Base-by-base conservation (phyloP, 768 basidiomycete genomes). In the Pulveroboletus sp. region DNA sequence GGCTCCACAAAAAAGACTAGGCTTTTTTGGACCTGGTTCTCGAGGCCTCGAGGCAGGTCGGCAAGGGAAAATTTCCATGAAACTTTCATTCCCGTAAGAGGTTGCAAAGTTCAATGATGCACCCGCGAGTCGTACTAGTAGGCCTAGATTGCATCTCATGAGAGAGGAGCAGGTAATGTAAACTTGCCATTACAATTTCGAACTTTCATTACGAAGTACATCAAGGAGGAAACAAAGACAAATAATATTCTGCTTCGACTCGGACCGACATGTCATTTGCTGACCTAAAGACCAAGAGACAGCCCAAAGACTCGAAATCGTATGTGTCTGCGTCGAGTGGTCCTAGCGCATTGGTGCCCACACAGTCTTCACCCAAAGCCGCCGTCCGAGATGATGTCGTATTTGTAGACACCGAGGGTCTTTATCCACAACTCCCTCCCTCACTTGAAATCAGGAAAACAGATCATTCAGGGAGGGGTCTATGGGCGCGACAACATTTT, bases 391-490 rank as follows among this genome's bases (percentile, higher is more conserved):
- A 49, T 39, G 45, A 52, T 9, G 14, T 25, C 14, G 38, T 42
- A 27, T 29, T 29, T 8, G 32, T 42, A 6, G 40, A 63, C 23
- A 48, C 43, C 13, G 32, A 44, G 6, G 45, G 42, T 13, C 49
- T 64, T 14, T 64, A 68, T 49, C 48, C 50, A 8, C 53, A 57
- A 14, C 48, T 80, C n/a, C 77, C 81, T 1, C n/a, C 59, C 6
- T 59, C 52, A 2, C 47, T 82, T 21, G 73, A 75, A 47, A 64
- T 78, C 29, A 65, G 72, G 25, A 60, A 50, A 6, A 69, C 73
- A 5, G 41, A 50, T 1, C 37, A 40, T n/a, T 63, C 62, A 1
- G 81, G 81, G 1, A 70, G 79, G 56, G 75, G 78, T 0, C 32
- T 82, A 13, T 80, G 73, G 69, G 45, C 76, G 5, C 75, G 62